Conservation (phyloP, 129 eudicot species). For the Lactuca saligna region DNA sequence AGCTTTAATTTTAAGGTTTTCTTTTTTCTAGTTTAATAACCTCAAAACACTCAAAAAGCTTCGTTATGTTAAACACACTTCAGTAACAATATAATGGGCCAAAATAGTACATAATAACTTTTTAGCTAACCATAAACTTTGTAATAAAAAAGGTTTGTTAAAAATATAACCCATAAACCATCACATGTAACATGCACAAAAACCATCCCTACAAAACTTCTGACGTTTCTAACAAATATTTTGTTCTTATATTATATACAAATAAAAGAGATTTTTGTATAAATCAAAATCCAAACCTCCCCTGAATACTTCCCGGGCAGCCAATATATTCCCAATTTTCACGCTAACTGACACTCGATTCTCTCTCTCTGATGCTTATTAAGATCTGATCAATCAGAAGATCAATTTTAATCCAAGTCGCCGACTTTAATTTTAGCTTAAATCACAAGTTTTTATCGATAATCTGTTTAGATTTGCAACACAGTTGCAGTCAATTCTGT, state of each 20-base stretch:
- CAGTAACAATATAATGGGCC: too few relatives aligned
- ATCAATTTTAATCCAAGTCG: neutral
- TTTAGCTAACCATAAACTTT: too few relatives aligned
- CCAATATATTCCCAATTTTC: conserved; percentile 38
- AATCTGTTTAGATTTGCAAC: conserved; percentile 9
- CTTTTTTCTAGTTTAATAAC: too few relatives aligned
- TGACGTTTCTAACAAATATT: neutral
- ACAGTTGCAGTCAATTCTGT: conserved; percentile 46
- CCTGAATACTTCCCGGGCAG: conserved; percentile 45
- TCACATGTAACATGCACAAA: neutral
- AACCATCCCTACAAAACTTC: neutral
- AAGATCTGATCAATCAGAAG: neutral
- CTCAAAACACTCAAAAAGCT: too few relatives aligned
- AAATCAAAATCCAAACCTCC: conserved; percentile 64
- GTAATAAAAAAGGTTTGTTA: neutral
- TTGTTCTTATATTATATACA: neutral
- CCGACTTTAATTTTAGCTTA: conserved; percentile 9
- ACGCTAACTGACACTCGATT: conserved; percentile 39
- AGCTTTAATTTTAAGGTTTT: too few relatives aligned
- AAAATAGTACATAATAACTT: too few relatives aligned
- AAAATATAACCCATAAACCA: neutral
- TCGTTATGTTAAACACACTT: too few relatives aligned
- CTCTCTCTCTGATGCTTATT: conserved; percentile 20
- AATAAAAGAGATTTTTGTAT: conserved; percentile 31
- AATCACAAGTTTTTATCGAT: conserved; percentile 8